Evolutionary conservation across 495 filamentous ascomycete genomes (phyloP).

Genomic region (Trypethelium eluteriae): DNA sequence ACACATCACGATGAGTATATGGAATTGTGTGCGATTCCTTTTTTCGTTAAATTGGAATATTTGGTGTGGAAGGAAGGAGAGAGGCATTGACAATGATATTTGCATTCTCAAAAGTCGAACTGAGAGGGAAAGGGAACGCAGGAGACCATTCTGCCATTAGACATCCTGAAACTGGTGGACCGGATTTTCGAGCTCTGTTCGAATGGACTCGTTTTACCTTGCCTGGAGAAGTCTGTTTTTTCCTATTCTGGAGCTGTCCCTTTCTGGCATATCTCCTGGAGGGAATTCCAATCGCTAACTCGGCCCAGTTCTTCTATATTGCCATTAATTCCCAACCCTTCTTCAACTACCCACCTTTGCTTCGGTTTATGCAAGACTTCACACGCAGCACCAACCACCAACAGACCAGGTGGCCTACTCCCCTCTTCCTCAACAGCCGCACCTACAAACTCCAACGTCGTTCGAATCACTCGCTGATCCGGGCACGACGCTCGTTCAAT

Average conservation of each 20-base stretch:
- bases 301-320: background rate
- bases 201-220: background rate
- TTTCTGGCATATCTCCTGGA: background rate
- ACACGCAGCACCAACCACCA: slow-evolving; percentile 83
- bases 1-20: too few species aligned
- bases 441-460: slow-evolving; percentile 69
- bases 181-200: too few species aligned
- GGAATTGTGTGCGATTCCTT: too few species aligned
- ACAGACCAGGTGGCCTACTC: slow-evolving; percentile 76
- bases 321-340: slow-evolving; percentile 52
- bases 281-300: background rate
- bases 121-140: too few species aligned
- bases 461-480: slow-evolving; percentile 86
- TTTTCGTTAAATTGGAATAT: too few species aligned
- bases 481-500: slow-evolving; percentile 90
- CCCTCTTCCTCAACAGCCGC: slow-evolving; percentile 84
- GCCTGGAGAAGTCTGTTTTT: background rate
- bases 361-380: slow-evolving; percentile 56
- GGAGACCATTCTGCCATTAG: too few species aligned
- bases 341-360: slow-evolving; percentile 78
- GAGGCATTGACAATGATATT: too few species aligned
- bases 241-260: background rate
- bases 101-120: too few species aligned
- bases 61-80: too few species aligned
- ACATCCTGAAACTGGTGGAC: too few species aligned